Conservation (phyloP, 495 filamentous ascomycete species). For the Penicillium macrosclerotiorum region DNA sequence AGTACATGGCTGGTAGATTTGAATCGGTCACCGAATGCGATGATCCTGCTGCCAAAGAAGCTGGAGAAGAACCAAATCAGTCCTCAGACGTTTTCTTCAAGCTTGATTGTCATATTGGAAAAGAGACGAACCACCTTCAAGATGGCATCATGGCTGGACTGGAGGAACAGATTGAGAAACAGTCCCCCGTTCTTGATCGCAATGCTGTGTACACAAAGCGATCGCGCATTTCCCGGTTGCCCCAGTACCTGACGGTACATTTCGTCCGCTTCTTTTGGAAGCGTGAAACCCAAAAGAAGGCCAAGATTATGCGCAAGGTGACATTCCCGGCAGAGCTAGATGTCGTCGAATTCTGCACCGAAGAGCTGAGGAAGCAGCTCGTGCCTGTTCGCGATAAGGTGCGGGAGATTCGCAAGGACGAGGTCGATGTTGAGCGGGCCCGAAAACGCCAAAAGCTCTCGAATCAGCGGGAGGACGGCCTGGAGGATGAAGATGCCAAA, state of each 20-base stretch:
- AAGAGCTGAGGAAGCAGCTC: constrained; percentile 76
- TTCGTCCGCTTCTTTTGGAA: constrained; percentile 99
- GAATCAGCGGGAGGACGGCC: constrained; percentile 56
- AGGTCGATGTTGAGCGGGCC: constrained; percentile 82
- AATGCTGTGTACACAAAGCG: constrained; percentile 85
- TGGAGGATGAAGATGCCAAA: constrained; percentile 41
- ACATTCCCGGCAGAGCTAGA: constrained; percentile 93
- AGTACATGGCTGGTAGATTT: constrained; percentile 82
- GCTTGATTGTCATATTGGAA: constrained; percentile 90
- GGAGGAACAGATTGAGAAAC: constrained; percentile 87
- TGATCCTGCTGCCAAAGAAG: constrained; percentile 72
- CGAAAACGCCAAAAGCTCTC: constrained; percentile 83
- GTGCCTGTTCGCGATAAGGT: constrained; percentile 93
- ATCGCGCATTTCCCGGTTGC: constrained; percentile 81
- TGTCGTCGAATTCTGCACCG: constrained; percentile 91
- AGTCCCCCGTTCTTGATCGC: constrained; percentile 70
- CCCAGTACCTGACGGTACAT: constrained; percentile 94
- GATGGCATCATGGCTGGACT: constrained; percentile 83
- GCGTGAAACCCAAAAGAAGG: constrained; percentile 89
- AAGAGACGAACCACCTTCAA: constrained; percentile 79
- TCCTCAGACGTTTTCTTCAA: constrained; percentile 81
- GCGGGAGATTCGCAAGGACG: constrained; percentile 90
- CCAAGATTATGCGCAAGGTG: constrained; percentile 99
- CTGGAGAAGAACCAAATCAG: constrained; percentile 65
- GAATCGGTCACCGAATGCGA: constrained; percentile 76